Percentiles rank a stretch among this genome's conserved stretches.
Evolutionary conservation across 148 eudicot genomes (phyloP).

Genomic region (Linanthus parryae): DNA sequence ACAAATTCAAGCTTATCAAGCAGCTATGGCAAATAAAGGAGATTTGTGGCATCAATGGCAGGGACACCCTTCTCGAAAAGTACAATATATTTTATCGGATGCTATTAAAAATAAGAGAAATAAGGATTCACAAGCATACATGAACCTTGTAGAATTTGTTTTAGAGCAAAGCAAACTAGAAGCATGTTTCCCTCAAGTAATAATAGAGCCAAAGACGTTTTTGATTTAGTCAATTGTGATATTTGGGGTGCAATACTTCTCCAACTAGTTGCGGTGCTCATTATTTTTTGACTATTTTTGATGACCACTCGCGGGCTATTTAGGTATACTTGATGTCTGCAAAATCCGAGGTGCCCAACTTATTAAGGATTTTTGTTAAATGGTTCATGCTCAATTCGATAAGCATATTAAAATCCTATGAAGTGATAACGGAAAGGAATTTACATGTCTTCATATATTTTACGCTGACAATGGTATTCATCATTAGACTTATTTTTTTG

Average conservation of each 20-base stretch:
- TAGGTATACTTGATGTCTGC: constrained; percentile 7
- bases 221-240: constrained; percentile 5
- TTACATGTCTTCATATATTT: neutral
- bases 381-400: too few species aligned
- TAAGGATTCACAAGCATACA: neutral
- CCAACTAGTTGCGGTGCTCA: too few species aligned
- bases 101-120: neutral
- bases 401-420: neutral
- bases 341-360: neutral
- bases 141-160: neutral
- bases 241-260: neutral
- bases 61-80: neutral
- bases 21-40: neutral
- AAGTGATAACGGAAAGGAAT: constrained; percentile 3
- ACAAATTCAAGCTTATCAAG: neutral
- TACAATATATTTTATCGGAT: neutral
- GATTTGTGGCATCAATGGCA: neutral
- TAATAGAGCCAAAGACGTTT: neutral
- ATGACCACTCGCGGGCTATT: neutral
- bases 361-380: neutral
- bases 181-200: neutral
- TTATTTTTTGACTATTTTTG: neutral
- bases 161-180: neutral
- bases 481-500: neutral
- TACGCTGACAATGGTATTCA: constrained; percentile 1